Base-by-base conservation (phyloP, 768 basidiomycete species). In the Coprinopsis cinerea region DNA sequence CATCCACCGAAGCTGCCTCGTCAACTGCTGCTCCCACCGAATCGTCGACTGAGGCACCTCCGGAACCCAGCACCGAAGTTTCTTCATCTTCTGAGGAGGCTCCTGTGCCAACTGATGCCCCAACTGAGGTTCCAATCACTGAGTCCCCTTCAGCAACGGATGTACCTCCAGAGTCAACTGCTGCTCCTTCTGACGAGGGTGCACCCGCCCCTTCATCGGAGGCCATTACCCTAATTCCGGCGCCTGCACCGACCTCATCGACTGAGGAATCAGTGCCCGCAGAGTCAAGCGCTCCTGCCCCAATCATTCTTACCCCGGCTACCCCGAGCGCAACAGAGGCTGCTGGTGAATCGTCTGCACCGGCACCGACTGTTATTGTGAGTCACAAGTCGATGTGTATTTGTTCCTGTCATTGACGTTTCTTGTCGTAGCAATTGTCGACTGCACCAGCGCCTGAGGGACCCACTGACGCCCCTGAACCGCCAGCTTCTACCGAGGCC, bases 281-380 rank as follows among this genome's bases (percentile, higher is more conserved):
- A 17, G 44, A 10, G 18, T 23, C 44, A n/a, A 40, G 37, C 37
- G 37, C 37, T 11, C 37, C 37, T 40, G 30, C 30, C 30, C 30
- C 30, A n/a, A 34, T n/a, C n/a, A n/a, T n/a, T n/a, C n/a, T n/a
- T n/a, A n/a, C n/a, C n/a, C n/a, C n/a, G n/a, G n/a, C n/a, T n/a
- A n/a, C n/a, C n/a, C n/a, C n/a, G n/a, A 26, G 48, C 45, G 37
- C 54, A 7, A 48, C 55, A 34, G 47, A 47, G 15, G n/a, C 27
- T 36, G 41, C 52, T 23, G 47, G 24, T 27, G 48, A 54, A 26
- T 25, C 48, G 36, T 52, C 57, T 27, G 48, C 55, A 26, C 23
- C 48, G 36, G 50, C 57, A 39, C 18, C 36, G 36, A 39, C 36
- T 39, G 36, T 56, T 37, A 53, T 55, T 52, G 59, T 58, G 25